Conservation (phyloP, 1,284 basidiomycete species). For the Porodaedalea pini region DNA sequence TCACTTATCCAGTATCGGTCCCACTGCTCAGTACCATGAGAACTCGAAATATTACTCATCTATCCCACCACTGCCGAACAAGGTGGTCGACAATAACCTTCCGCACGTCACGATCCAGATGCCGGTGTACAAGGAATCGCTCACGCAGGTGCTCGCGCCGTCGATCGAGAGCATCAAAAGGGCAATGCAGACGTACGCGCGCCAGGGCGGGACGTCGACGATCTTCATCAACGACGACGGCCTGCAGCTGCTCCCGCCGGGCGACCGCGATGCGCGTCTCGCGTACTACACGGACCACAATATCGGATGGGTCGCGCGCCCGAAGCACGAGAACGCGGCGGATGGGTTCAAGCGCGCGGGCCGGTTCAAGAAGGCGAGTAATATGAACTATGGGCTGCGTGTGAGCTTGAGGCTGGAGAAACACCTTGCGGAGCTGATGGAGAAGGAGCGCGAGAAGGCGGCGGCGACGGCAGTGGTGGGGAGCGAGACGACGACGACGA, state of each 20-base stretch:
- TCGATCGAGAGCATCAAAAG: conserved; percentile 79
- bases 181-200: conserved; percentile 83
- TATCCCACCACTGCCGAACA: conserved; percentile 51
- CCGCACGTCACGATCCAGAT: conserved; percentile 76
- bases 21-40: conserved; percentile 71
- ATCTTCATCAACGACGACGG: conserved; percentile 82
- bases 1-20: conserved; percentile 36
- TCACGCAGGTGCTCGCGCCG: conserved; percentile 65
- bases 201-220: conserved; percentile 74
- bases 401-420: conserved; percentile 74
- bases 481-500: conserved; percentile 33
- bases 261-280: conserved; percentile 62
- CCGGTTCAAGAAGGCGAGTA: conserved; percentile 86
- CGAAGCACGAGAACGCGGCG: conserved; percentile 53
- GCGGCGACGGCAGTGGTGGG: conserved; percentile 39
- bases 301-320: conserved; percentile 81
- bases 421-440: conserved; percentile 47
- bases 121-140: conserved; percentile 78
- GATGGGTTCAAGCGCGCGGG: conserved; percentile 78
- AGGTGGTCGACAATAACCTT: conserved; percentile 52
- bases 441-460: conserved; percentile 31
- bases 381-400: conserved; percentile 82
- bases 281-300: conserved; percentile 77
- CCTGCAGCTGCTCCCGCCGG: conserved; percentile 53
- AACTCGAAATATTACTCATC: conserved; percentile 74